phyloP scores from a whole-genome alignment of 2,329 filamentous ascomycete species.

The Aspergillus sp. region DNA sequence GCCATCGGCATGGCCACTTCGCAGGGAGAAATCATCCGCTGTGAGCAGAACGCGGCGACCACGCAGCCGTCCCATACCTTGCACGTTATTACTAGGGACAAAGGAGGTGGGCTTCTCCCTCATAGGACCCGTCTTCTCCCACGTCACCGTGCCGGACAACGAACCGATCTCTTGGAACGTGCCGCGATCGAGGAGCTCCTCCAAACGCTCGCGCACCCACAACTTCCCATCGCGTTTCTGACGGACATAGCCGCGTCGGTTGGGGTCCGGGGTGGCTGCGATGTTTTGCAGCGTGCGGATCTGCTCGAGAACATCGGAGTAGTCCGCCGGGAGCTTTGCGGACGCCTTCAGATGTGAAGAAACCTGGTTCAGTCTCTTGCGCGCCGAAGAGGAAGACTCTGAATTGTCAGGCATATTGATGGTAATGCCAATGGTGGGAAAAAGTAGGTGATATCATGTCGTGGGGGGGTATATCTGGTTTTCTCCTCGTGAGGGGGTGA shows the following conservation, averaged over 20 bases:
- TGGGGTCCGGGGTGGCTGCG: constrained; percentile 54
- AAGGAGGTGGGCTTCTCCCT: constrained; percentile 48
- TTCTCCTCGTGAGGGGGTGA: constrained; percentile 12
- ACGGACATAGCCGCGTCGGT: constrained; percentile 57
- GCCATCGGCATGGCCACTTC: constrained; percentile 64
- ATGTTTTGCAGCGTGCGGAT: constrained; percentile 51
- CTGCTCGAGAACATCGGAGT: constrained; percentile 60
- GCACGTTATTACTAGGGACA: constrained; percentile 61
- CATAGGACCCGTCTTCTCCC: constrained; percentile 46
- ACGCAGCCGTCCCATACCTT: constrained; percentile 54
- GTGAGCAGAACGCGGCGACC: constrained; percentile 59
- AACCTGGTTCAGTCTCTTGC: constrained; percentile 48
- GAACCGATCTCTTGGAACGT: constrained; percentile 61
- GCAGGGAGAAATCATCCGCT: constrained; percentile 62
- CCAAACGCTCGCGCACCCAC: constrained; percentile 62
- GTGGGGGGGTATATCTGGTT: neutral
- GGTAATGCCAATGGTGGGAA: neutral
- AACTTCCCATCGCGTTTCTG: constrained; percentile 64
- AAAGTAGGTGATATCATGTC: neutral
- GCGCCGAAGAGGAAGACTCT: constrained; percentile 29
- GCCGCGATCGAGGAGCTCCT: constrained; percentile 55
- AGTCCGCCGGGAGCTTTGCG: constrained; percentile 53
- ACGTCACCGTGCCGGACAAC: constrained; percentile 57
- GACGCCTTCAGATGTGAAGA: constrained; percentile 39
- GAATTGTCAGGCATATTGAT: constrained; percentile 13